Evolutionary conservation across 176 grass and related monocot species (phyloP), one percentile per base, ranked within the genome.

Genomic region (Avena insularis): DNA sequence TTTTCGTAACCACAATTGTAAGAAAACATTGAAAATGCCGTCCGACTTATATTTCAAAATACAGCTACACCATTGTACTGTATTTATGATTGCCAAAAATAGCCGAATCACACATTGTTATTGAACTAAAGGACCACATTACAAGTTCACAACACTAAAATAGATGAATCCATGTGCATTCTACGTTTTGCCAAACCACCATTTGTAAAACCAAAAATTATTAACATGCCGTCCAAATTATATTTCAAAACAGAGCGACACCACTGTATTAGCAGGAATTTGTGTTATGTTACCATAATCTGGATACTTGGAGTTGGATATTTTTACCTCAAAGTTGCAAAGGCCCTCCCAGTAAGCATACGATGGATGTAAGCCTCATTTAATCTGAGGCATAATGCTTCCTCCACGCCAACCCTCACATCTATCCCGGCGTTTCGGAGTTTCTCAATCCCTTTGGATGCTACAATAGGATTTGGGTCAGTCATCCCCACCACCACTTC

Each of bases 381-480:
- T 58, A 98, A 86, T 50, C 82, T 86, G 19, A 67, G 82, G 21
- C 96, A 98, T 59, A 95, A 78, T 7, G 60, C 76, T 88, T 98
- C 96, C 75, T 96, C 96, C 43, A 94, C 75, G 0, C 93, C 93
- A 8, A 89, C 78, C 78, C 68, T 86, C 56, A 94, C 92, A 62
- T 88, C 82, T 81, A 99, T 99, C 4, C 94, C 92, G 2, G 91
- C 91, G 45, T 74, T 47, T 88, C 58, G 84, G 31, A 99, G 89
- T 58, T 76, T 96, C 83, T 99, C 92, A 69, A 99, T 90, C 84
- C 97, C 97, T 88, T 96, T 96, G 4, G 92, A 99, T 31, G 89
- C 85, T 10, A 99, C 97, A 33, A 99, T 94, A 47, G 97, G 94
- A 85, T 99, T 99, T 71, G 94, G 97, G 66, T 99, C 97, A 0